phyloP scores from a whole-genome alignment of 2,329 filamentous ascomycete genomes.

The Sarocladium oryzae region DNA sequence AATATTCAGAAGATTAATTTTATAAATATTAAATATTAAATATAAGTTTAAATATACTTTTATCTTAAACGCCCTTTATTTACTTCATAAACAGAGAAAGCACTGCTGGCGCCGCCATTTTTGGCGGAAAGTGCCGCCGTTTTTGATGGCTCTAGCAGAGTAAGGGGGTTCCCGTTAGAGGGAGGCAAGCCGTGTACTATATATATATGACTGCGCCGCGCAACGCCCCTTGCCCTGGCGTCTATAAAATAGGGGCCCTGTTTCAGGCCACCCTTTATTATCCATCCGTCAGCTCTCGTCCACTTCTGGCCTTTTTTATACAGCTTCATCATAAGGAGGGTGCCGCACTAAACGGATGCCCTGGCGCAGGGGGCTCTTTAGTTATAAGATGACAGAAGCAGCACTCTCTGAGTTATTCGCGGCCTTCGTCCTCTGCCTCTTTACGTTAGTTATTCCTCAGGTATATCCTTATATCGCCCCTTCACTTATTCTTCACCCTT shows the following conservation, averaged over 20 bases:
- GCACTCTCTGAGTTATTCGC: slow-evolving; percentile 1
- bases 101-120: slow-evolving; percentile 12
- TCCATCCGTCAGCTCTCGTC: background rate
- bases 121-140: slow-evolving; percentile 12
- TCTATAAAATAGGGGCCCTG: background rate
- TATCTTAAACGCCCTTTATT: background rate
- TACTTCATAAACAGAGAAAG: slow-evolving; percentile 13
- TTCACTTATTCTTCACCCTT: background rate
- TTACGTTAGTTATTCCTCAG: slow-evolving; percentile 1
- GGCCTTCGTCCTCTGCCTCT: slow-evolving; percentile 4
- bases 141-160: slow-evolving; percentile 9
- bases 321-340: background rate
- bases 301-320: slow-evolving; percentile 3
- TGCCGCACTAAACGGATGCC: background rate
- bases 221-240: background rate
- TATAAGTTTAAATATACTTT: slow-evolving; percentile 8
- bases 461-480: background rate
- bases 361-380: background rate
- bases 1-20: no score
- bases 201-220: slow-evolving; percentile 1
- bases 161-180: background rate
- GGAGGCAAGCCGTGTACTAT: background rate
- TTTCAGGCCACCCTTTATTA: background rate
- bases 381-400: slow-evolving; percentile 1
- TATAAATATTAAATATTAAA: no score